Conservation (phyloP, 2,329 filamentous ascomycete genomes). For the Fonsecaea erecta region DNA sequence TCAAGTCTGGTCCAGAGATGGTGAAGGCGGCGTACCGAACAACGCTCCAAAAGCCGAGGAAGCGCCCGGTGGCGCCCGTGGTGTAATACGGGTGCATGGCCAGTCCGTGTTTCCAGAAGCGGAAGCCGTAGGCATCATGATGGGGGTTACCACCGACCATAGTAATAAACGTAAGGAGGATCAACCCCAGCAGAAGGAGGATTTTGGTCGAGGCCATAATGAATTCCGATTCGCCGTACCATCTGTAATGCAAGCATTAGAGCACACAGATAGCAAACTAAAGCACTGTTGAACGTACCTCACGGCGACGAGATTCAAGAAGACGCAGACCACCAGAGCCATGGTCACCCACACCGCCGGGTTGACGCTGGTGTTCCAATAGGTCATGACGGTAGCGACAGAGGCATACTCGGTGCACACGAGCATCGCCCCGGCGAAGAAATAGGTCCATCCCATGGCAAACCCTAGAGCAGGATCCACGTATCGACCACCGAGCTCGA, state of each 20-base stretch:
- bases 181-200: constrained; percentile 68
- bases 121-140: constrained; percentile 71
- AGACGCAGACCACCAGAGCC: constrained; percentile 49
- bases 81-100: constrained; percentile 69
- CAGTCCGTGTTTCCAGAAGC: constrained; percentile 65
- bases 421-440: constrained; percentile 51
- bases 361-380: constrained; percentile 51
- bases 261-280: not conserved
- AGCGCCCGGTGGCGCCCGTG: constrained; percentile 67
- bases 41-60: constrained; percentile 74
- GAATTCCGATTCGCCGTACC: constrained; percentile 77
- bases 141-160: constrained; percentile 80
- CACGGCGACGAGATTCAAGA: constrained; percentile 71
- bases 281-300: constrained; percentile 46
- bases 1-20: constrained; percentile 66
- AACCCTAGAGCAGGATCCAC: constrained; percentile 52
- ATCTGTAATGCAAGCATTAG: constrained; percentile 42
- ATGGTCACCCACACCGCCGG: constrained; percentile 51
- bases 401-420: constrained; percentile 56
- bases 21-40: constrained; percentile 70
- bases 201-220: constrained; percentile 71
- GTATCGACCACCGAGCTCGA: constrained; percentile 47
- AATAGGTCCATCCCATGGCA: constrained; percentile 54
- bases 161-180: constrained; percentile 76
- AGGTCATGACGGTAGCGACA: constrained; percentile 51